Percentiles rank a stretch among this genome's conserved stretches.
Evolutionary conservation across 768 basidiomycete genomes (phyloP).

Genomic region (Tubosaeta sp.): DNA sequence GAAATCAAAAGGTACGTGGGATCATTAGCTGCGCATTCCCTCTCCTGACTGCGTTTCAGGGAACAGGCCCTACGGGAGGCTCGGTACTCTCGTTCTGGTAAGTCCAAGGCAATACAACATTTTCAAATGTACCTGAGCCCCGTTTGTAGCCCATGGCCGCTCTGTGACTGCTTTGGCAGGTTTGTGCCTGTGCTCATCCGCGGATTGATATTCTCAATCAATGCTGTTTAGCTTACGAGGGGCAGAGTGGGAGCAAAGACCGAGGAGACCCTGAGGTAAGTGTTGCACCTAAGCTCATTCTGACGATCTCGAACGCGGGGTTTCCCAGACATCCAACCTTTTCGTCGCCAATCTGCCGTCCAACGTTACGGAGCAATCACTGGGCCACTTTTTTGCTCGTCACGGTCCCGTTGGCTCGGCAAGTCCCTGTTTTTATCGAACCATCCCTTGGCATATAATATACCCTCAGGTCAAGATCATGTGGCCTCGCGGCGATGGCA

Average conservation of each 20-base stretch:
- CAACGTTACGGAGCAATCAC: conserved; percentile 76
- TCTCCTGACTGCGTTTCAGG: conserved; percentile 39
- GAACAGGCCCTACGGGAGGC: conserved; percentile 92
- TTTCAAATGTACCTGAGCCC: neutral
- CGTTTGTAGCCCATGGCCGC: conserved; percentile 49
- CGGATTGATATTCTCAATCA: conserved; percentile 1
- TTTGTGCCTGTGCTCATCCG: conserved; percentile 30
- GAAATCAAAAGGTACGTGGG: conserved; percentile 82
- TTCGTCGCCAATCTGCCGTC: conserved; percentile 93
- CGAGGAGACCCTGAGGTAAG: conserved; percentile 81
- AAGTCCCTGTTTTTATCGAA: conserved; percentile 22
- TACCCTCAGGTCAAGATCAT: conserved; percentile 83
- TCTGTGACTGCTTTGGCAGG: conserved; percentile 92
- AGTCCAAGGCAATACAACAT: conserved; percentile 9
- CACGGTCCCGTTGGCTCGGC: conserved; percentile 92
- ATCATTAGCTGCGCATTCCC: neutral
- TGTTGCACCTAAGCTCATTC: neutral
- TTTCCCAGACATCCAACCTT: conserved; percentile 79
- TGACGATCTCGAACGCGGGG: conserved; percentile 1
- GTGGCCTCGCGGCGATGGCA: conserved; percentile 91
- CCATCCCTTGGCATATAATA: neutral
- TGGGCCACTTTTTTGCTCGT: conserved; percentile 90
- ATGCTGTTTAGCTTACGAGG: conserved; percentile 66
- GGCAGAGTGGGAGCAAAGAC: conserved; percentile 86
- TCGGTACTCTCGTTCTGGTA: conserved; percentile 69